Base-by-base conservation (phyloP, 257 asterid species). In the Handroanthus guayacan region DNA sequence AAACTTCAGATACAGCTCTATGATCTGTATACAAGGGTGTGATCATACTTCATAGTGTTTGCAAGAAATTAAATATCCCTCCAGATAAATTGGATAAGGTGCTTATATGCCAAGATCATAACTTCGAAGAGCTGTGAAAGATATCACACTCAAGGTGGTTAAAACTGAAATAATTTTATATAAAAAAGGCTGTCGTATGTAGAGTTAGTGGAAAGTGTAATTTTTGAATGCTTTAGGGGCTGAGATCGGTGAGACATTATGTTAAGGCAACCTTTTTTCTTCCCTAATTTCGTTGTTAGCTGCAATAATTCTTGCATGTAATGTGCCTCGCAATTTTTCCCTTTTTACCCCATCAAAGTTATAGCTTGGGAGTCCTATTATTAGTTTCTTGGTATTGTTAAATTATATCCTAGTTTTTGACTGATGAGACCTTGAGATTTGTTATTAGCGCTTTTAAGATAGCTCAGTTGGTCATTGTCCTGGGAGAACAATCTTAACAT, bases 401-500 rank as follows among this genome's bases (percentile, higher is more conserved):
- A 3, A 51, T 39, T 75, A 14, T 13, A 54, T 65, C 68, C 68
- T 55, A 39, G 74, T 36, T 41, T 41, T 41, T 75, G 39, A 20
- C 14, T 17, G 25, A 20, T 62, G 36, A 20, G 31, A 67, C 16
- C 55, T 43, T 14, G n/a, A 31, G 57, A n/a, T 16, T 14, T 57
- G 31, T 44, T 25, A 76, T 12, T 10, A n/a, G 16, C 14, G 5
- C 11, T 2, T 66, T 20, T 17, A 51, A 5, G 55, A 67, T 16
- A 55, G 47, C 51, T 67, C 38, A 68, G 18, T 25, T 58, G 9
- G 56, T 43, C 62, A 38, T n/a, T 76, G 67, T 37, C 51, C 20
- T 2, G 39, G 58, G 67, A 11, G 17, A 61, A 10, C 16, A 47
- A 41, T 51, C n/a, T 51, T 51, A 1, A 17, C 25, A n/a, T 64